Conservation (phyloP, 371 early-diverging fungal genomes). For the Syncephalastrum racemosum region DNA sequence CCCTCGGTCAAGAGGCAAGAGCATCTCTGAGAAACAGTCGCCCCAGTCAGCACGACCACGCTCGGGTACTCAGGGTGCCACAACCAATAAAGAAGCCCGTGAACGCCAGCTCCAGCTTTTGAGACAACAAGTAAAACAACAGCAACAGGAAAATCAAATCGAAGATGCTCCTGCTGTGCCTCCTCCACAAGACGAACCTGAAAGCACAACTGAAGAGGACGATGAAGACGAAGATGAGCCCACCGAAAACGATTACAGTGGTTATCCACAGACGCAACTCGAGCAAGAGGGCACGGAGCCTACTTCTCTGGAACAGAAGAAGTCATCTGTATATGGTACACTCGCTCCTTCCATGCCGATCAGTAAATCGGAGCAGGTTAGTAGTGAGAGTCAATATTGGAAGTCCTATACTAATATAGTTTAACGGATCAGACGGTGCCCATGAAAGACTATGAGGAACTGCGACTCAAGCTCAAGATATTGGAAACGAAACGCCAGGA, state of each 20-base stretch:
- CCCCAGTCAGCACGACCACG: slow-evolving; percentile 14
- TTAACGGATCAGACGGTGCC: slow-evolving; percentile 37
- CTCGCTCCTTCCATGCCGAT: slow-evolving; percentile 33
- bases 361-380: slow-evolving; percentile 44
- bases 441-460: slow-evolving; percentile 77
- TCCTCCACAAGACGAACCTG: slow-evolving; percentile 11
- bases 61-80: slow-evolving; percentile 27
- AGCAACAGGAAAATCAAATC: slow-evolving; percentile 3
- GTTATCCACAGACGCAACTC: no score
- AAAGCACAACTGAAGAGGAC: neutral
- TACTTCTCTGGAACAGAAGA: slow-evolving; percentile 11
- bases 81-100: slow-evolving; percentile 14
- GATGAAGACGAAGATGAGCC: slow-evolving; percentile 15
- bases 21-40: no score
- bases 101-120: slow-evolving; percentile 22
- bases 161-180: neutral
- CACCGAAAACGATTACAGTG: neutral
- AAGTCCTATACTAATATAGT: neutral
- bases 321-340: slow-evolving; percentile 31
- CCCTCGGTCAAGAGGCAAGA: slow-evolving; percentile 1
- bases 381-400: no score
- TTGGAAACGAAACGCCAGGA: slow-evolving; percentile 82
- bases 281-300: neutral
- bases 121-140: slow-evolving; percentile 11
- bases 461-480: slow-evolving; percentile 73